Percentiles rank a stretch among this genome's conserved stretches.
Conservation (phyloP, 139 green algal species). For the Ettlia oleoabundans region DNA sequence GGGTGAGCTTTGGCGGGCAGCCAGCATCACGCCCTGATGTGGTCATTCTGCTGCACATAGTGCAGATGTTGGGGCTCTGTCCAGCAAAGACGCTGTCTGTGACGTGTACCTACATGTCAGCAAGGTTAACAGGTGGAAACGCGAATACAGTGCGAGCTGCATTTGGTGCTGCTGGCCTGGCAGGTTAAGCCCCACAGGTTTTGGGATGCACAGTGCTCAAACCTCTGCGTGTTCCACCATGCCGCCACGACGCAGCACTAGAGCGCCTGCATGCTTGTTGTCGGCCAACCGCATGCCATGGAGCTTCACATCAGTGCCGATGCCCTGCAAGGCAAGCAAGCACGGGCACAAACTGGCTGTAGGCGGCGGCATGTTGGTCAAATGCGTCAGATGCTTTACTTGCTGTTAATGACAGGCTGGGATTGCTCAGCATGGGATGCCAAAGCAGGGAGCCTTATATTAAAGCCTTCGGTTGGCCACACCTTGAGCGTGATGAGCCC, state of each 20-base stretch:
- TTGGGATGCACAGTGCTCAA: not conserved
- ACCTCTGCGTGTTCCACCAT: not conserved
- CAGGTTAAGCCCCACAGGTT: too few species aligned
- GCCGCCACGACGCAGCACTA: not conserved
- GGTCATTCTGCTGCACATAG: not conserved
- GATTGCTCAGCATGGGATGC: too few species aligned
- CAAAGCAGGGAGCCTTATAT: too few species aligned
- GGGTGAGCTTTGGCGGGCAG: conserved; percentile 4
- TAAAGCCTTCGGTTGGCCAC: too few species aligned
- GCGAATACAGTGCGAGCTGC: too few species aligned
- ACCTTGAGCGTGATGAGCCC: not conserved
- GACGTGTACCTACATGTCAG: not conserved
- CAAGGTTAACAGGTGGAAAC: too few species aligned
- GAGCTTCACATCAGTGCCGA: not conserved
- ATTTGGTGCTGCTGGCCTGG: too few species aligned
- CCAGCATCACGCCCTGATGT: not conserved
- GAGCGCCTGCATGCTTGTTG: not conserved
- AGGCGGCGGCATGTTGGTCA: not conserved
- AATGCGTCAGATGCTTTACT: too few species aligned
- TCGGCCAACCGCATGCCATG: not conserved
- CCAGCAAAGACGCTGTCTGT: not conserved
- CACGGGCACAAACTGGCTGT: not conserved
- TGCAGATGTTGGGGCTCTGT: not conserved
- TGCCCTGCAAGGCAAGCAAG: not conserved
- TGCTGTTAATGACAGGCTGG: too few species aligned